phyloP scores from a whole-genome alignment of 2,329 filamentous ascomycete genomes.

The Venturia oleaginea region DNA sequence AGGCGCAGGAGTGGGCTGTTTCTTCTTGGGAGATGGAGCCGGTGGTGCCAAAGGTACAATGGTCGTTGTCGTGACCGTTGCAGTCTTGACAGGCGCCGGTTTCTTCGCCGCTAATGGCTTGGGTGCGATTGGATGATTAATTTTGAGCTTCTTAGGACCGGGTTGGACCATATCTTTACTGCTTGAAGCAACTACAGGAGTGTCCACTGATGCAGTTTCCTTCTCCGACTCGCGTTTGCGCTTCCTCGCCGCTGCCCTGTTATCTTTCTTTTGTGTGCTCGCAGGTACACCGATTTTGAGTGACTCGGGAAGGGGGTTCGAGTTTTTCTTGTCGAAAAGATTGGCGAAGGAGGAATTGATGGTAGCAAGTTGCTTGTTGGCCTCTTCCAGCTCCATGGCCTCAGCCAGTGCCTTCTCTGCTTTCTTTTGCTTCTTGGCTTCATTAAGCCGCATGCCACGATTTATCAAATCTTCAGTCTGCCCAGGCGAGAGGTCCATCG shows the following conservation, averaged over 20 bases:
- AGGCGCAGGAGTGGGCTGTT: constrained; percentile 14
- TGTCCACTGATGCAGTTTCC: constrained; percentile 17
- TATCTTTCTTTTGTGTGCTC: constrained; percentile 21
- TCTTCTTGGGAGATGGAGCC: constrained; percentile 22
- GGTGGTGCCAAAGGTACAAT: constrained; percentile 37
- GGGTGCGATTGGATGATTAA: constrained; percentile 12
- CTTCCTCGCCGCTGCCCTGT: constrained; percentile 29
- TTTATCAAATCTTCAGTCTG: constrained; percentile 38
- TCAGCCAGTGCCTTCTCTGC: constrained; percentile 30
- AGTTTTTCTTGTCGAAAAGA: constrained; percentile 20
- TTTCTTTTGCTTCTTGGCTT: constrained; percentile 63
- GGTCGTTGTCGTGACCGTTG: constrained; percentile 22
- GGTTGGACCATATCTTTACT: constrained; percentile 15
- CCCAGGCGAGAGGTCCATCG: constrained; percentile 49
- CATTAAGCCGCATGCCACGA: constrained; percentile 68
- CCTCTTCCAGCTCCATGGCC: constrained; percentile 22
- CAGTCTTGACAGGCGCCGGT: constrained; percentile 19
- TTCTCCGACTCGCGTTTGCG: constrained; percentile 46
- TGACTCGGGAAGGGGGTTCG: constrained; percentile 14
- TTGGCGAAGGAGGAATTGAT: constrained; percentile 28
- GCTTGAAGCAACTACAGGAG: constrained; percentile 18
- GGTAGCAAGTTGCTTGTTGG: constrained; percentile 18
- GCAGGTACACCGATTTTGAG: constrained; percentile 18
- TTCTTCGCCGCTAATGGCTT: constrained; percentile 26
- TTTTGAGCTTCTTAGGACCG: constrained; percentile 13